Evolutionary conservation across 75 land plant genomes (phyloP), one percentile per base, ranked within the genome.

Genomic region (Azolla pinnata): DNA sequence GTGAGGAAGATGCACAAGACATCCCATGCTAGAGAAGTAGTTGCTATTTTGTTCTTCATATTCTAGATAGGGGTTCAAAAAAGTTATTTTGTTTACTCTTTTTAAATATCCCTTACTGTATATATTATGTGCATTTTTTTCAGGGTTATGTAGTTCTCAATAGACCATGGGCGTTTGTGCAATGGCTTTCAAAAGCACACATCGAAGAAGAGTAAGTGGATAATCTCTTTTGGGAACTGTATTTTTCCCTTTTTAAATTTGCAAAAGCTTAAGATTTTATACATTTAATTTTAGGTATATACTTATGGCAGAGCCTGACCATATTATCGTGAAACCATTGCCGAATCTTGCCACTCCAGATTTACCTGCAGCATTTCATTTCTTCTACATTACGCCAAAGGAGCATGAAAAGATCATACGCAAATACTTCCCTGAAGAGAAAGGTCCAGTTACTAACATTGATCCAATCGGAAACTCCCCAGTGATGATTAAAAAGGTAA

Each of bases 381-480:
- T 95, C 72, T 89, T 89, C 62, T 89, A 95, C 70, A 95, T 95
- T 48, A 82, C 80, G 27, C 99, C 99, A 24, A 69, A 74, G 44
- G 72, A 81, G 51, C 72, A 79, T 67, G 99, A 86, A 59, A 42
- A 75, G 5, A 42, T 72, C 8, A 64, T 95, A 0, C 56, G 96
- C 14, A 95, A 89, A 60, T 95, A 63, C 69, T 95, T 64, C 52
- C 91, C 91, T 0, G 70, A 81, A 70, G 88, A 95, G 0, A 80
- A 75, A 46, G 99, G 99, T 0, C 88, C 88, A 5, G 78, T 95
- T 45, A 83, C 91, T 8, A 79, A 86, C 56, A 80, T 95, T 67
- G 91, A 95, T 49, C 99, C 99, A 0, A 89, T 95, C 44, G 99
- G 99, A 19, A 95, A 89, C 46, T 95, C 99, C 45, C 99, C 99